Evolutionary conservation across 306 rosid species (phyloP).

Genomic region (Sphenostylis stenocarpa): DNA sequence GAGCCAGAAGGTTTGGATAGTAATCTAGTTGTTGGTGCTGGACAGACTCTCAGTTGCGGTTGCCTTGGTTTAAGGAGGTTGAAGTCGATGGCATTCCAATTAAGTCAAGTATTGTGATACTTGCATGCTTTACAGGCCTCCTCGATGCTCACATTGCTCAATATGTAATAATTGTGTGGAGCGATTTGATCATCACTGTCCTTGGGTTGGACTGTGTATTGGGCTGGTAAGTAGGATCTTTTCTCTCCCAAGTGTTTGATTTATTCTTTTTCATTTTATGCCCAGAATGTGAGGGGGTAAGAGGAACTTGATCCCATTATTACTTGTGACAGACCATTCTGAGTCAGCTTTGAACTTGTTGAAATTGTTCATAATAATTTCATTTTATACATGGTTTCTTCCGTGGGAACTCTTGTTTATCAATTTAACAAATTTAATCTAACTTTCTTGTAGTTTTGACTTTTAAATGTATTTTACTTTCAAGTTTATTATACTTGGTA

Average conservation of each 20-base stretch:
- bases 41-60: constrained; percentile 91
- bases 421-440: not conserved
- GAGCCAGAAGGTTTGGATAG: constrained; percentile 89
- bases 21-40: constrained; percentile 64
- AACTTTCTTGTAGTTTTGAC: not conserved
- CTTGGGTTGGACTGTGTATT: constrained; percentile 99
- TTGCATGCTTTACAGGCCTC: constrained; percentile 98
- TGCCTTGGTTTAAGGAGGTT: constrained; percentile 90
- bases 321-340: not conserved
- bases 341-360: not conserved
- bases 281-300: not conserved
- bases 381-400: not conserved
- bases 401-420: not conserved
- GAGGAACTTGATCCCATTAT: not conserved
- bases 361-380: not conserved
- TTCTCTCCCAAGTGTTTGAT: not conserved
- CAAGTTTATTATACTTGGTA: not conserved
- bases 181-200: constrained; percentile 97
- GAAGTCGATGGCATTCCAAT: constrained; percentile 75
- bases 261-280: not conserved
- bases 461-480: not conserved
- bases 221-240: constrained; percentile 71
- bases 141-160: constrained; percentile 98
- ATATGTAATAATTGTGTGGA: constrained; percentile 97
- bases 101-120: constrained; percentile 95